Evolutionary conservation across 495 filamentous ascomycete genomes (phyloP).

Genomic region (Aspergillus olivimuriae): DNA sequence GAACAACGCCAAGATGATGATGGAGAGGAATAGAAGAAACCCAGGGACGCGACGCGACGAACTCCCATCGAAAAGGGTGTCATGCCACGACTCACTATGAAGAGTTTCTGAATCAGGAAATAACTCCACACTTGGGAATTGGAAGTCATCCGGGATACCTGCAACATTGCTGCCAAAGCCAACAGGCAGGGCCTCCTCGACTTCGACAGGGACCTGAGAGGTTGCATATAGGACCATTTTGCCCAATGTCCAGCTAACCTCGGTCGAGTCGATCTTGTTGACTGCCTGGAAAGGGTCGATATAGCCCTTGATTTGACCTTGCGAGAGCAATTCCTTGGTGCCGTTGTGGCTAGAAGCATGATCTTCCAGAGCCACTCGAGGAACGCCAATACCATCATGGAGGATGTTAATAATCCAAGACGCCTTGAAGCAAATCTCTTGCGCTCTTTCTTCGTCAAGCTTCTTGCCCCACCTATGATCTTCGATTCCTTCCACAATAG

Average conservation of each 20-base stretch:
- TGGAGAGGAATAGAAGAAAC: conserved; percentile 65
- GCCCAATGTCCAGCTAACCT: conserved; percentile 97
- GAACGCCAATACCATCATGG: conserved; percentile 92
- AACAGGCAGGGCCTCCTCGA: conserved; percentile 60
- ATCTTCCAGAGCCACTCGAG: conserved; percentile 76
- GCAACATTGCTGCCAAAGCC: conserved; percentile 82
- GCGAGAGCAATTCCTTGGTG: conserved; percentile 65
- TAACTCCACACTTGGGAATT: conserved; percentile 66
- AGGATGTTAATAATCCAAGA: conserved; percentile 96
- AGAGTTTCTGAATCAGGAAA: conserved; percentile 35
- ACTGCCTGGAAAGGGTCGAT: conserved; percentile 87
- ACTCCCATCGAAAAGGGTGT: conserved; percentile 56
- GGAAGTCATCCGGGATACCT: conserved; percentile 69
- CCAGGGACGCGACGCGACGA: conserved; percentile 63
- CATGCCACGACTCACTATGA: conserved; percentile 66
- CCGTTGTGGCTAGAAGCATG: conserved; percentile 52
- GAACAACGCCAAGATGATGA: conserved; percentile 60
- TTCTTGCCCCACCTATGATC: conserved; percentile 69
- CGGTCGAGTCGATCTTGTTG: conserved; percentile 83
- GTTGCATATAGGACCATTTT: conserved; percentile 98
- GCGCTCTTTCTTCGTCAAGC: conserved; percentile 64
- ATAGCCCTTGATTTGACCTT: conserved; percentile 72
- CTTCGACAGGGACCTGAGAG: conserved; percentile 67
- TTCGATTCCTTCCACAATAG: conserved; percentile 59
- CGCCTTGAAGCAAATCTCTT: conserved; percentile 93